Conservation (phyloP, 108 stramenopile species). For the Skeletonema marinoi region DNA sequence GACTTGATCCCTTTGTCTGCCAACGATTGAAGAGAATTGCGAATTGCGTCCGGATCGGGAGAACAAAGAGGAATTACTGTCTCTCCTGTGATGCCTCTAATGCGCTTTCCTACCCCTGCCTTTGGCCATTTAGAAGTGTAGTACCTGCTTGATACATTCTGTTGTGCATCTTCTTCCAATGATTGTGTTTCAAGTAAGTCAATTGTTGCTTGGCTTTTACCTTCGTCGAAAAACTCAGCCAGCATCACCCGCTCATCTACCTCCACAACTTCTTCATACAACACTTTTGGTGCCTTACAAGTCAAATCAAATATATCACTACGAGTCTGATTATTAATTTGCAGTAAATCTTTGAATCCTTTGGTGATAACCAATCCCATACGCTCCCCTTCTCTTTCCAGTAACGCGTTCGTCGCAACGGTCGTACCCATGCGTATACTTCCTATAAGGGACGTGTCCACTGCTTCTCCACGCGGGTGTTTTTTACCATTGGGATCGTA, state of each 20-base stretch:
- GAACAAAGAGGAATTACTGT: constrained; percentile 49
- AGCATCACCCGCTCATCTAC: constrained; percentile 94
- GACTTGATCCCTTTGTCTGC: constrained; percentile 77
- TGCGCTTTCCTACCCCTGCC: constrained; percentile 38
- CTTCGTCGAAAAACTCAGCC: constrained; percentile 59
- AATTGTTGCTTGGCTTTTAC: constrained; percentile 26
- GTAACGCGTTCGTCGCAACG: constrained; percentile 96
- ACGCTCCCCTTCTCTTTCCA: constrained; percentile 93
- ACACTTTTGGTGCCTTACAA: constrained; percentile 70
- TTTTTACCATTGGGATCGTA: constrained; percentile 58
- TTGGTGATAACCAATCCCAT: constrained; percentile 91
- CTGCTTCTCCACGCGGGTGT: constrained; percentile 67
- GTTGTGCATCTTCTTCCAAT: not conserved
- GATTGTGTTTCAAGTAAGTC: constrained; percentile 9
- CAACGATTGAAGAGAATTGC: constrained; percentile 65
- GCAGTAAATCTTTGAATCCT: constrained; percentile 91
- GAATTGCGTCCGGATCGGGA: constrained; percentile 72
- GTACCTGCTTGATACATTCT: constrained; percentile 12
- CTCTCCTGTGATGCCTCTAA: constrained; percentile 85
- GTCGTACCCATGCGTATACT: constrained; percentile 97
- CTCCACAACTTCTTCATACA: constrained; percentile 94
- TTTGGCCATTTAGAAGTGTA: constrained; percentile 23
- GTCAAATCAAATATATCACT: constrained; percentile 90
- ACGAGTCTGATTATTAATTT: constrained; percentile 95
- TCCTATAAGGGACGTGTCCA: constrained; percentile 81